These are phyloP conservation scores for Lichenothelia convexa DNA, from an alignment of 495 filamentous ascomycete species.

Conservation along the genomic window DNA sequence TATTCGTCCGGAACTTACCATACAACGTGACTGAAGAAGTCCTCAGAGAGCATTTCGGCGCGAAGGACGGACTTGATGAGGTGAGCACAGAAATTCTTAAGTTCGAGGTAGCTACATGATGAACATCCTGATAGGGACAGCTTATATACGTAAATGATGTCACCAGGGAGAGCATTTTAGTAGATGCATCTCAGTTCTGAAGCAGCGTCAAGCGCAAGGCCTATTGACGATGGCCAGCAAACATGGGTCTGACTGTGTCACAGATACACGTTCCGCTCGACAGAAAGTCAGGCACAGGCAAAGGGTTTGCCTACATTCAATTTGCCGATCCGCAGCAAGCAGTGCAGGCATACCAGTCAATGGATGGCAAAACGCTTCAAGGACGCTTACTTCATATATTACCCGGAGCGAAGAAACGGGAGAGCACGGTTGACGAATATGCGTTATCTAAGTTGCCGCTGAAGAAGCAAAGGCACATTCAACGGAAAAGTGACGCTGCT, in stretches of 20 bases:
- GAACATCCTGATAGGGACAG: constrained; percentile 99
- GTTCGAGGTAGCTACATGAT: constrained; percentile 51
- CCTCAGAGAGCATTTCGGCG: constrained; percentile 46
- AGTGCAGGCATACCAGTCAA: constrained; percentile 49
- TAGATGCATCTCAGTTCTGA: constrained; percentile 59
- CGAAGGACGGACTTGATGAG: constrained; percentile 65
- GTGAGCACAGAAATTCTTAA: constrained; percentile 32
- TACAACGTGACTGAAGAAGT: constrained; percentile 67
- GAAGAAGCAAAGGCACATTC: constrained; percentile 83
- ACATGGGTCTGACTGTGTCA: no score
- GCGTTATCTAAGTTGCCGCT: constrained; percentile 73
- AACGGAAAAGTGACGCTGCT: constrained; percentile 58
- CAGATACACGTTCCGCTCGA: constrained; percentile 73
- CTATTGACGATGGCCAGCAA: no score
- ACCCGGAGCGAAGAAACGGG: constrained; percentile 59
- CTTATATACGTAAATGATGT: constrained; percentile 67
- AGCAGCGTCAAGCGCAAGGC: no score
- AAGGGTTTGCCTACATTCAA: constrained; percentile 80
- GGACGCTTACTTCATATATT: constrained; percentile 82
- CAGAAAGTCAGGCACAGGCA: constrained; percentile 40
- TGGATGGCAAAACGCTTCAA: constrained; percentile 74
- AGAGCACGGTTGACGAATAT: constrained; percentile 69
- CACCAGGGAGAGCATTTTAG: constrained; percentile 50
- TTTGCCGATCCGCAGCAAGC: constrained; percentile 52
- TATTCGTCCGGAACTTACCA: constrained; percentile 79